Evolutionary conservation across 2,329 filamentous ascomycete species (phyloP), one percentile per base, ranked within the genome.

Genomic region (Monosporascus cannonballus): DNA sequence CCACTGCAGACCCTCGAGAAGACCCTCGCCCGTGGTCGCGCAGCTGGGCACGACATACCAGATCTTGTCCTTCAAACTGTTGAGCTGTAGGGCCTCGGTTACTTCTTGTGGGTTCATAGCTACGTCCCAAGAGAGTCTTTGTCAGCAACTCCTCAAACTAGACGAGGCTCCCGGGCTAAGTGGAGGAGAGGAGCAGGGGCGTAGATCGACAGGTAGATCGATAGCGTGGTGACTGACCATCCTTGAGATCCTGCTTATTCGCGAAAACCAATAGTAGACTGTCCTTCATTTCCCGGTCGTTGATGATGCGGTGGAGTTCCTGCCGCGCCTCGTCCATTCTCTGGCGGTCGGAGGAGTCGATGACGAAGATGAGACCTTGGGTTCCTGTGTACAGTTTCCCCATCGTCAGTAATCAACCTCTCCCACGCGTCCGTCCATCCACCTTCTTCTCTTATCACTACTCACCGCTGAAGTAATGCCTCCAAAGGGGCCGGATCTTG

Each of bases 271-370:
- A 76, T 63, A 99, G 77, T 64, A 97, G 79, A 56, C 91, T 92
- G 69, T 97, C 93, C 76, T 94, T 92, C 85, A 97, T 93, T 80
- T 99, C 94, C 59, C 93, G 86, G 71, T 97, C 94, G 73, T 96
- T 94, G 76, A 97, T 90, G 75, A 97, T 97, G 68, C 93, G 89
- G 76, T 96, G 91, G 60, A 99, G 79, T 73, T 99, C 94, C 71
- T 90, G 89, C 64, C 87, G 84, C 52, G 94, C 94, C 76, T 97
- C 94, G 53, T 94, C 90, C 72, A 99, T 90, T 70, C 94, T 88
- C 63, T 84, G 85, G 60, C 86, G 89, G 73, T 97, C 94, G 66
- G 90, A 94, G 58, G 89, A 95, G 77, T 99, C 94, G 67, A 99
- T 90, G 63, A 99, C 94, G 77, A 97, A 99, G 76, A 99, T 96